These are phyloP conservation scores for Cyclotella kingstonii DNA, from an alignment of 108 stramenopile genomes.

Conservation along the genomic window DNA sequence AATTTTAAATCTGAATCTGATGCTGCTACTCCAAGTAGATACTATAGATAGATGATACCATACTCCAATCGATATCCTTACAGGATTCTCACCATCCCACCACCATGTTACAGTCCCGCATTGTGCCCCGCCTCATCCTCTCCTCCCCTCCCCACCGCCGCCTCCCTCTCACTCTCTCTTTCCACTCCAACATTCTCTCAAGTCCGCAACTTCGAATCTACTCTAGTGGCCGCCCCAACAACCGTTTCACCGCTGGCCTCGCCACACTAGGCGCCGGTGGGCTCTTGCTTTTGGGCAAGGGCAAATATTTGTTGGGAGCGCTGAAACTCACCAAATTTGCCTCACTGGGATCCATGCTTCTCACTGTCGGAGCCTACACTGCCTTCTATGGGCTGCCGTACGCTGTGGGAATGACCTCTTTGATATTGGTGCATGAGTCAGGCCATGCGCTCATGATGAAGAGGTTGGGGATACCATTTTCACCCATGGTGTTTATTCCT, in stretches of 20 bases:
- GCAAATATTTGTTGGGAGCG: slow-evolving; percentile 85
- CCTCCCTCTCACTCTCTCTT: background rate
- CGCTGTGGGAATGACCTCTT: slow-evolving; percentile 88
- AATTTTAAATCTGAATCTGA: no score
- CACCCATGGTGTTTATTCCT: slow-evolving; percentile 91
- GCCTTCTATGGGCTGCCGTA: slow-evolving; percentile 88
- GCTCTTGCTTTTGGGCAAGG: slow-evolving; percentile 72
- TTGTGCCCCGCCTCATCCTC: no score
- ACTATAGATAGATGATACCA: no score
- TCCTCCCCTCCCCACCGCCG: no score
- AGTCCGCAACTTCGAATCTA: slow-evolving; percentile 1
- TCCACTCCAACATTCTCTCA: background rate
- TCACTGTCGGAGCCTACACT: slow-evolving; percentile 82
- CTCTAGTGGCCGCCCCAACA: slow-evolving; percentile 20
- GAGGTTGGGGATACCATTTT: slow-evolving; percentile 76
- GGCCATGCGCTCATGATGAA: slow-evolving; percentile 87
- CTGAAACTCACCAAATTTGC: slow-evolving; percentile 91
- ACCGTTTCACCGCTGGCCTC: slow-evolving; percentile 49
- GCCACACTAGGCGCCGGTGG: slow-evolving; percentile 63
- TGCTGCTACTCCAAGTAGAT: no score
- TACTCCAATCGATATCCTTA: no score
- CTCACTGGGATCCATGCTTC: slow-evolving; percentile 81
- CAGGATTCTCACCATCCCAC: no score
- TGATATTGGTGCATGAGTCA: slow-evolving; percentile 85
- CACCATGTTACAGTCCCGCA: no score